phyloP scores from a whole-genome alignment of 306 rosid genomes.

The Vicia faba region DNA sequence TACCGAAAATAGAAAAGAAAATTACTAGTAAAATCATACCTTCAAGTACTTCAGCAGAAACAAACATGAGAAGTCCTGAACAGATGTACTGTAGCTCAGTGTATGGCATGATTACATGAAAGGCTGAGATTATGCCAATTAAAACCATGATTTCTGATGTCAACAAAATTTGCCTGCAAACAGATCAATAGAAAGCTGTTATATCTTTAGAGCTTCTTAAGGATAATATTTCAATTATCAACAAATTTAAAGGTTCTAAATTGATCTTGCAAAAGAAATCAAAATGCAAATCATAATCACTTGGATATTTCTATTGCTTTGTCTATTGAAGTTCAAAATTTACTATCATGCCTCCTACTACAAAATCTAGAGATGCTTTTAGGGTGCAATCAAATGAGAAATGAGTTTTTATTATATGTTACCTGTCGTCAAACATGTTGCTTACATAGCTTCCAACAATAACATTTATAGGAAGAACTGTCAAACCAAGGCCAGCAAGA shows the following conservation, averaged over 20 bases:
- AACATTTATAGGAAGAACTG: slow-evolving; percentile 91
- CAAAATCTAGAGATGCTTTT: slow-evolving; percentile 22
- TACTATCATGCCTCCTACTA: slow-evolving; percentile 7
- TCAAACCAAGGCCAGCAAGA: slow-evolving; percentile 90
- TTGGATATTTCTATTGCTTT: background rate
- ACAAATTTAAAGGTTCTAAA: slow-evolving; percentile 9
- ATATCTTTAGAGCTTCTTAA: slow-evolving; percentile 24
- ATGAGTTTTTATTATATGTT: slow-evolving; percentile 28
- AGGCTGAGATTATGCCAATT: slow-evolving; percentile 74
- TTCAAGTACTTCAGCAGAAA: slow-evolving; percentile 98
- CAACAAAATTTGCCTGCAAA: slow-evolving; percentile 81
- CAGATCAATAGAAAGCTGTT: slow-evolving; percentile 6
- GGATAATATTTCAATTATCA: slow-evolving; percentile 24
- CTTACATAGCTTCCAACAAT: slow-evolving; percentile 87
- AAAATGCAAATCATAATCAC: slow-evolving; percentile 15
- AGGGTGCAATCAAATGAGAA: slow-evolving; percentile 28
- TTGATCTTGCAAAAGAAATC: slow-evolving; percentile 15
- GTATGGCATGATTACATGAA: slow-evolving; percentile 62
- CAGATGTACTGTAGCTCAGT: slow-evolving; percentile 74
- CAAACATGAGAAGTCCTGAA: slow-evolving; percentile 94
- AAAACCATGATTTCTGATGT: slow-evolving; percentile 78
- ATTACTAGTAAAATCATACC: slow-evolving; percentile 53
- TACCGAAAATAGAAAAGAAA: slow-evolving; percentile 30
- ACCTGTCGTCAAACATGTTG: slow-evolving; percentile 98
- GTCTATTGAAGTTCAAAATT: background rate